A percentile compares a stretch with the other conserved stretches of the same genome.
These are phyloP conservation scores for Madurella fahalii DNA, from an alignment of 2,329 filamentous ascomycete genomes.

Conservation along the genomic window DNA sequence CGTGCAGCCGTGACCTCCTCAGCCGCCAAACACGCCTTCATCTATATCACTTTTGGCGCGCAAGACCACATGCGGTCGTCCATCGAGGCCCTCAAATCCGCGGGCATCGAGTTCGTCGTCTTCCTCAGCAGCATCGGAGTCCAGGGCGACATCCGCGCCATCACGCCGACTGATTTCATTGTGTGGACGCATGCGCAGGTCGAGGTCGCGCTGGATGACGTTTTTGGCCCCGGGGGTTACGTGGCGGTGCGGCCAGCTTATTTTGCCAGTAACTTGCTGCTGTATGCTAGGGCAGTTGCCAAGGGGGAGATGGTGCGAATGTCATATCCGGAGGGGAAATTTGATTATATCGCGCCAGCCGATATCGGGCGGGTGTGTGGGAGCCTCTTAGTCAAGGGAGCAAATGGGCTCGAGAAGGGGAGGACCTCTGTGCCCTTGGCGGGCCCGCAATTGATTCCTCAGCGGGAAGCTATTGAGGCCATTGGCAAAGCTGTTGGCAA, in stretches of 20 bases:
- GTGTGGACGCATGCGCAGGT: conserved; percentile 40
- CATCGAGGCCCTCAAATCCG: conserved; percentile 40
- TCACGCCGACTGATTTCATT: conserved; percentile 33
- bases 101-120: conserved; percentile 41
- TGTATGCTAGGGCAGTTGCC: background rate
- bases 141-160: conserved; percentile 24
- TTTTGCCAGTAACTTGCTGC: conserved; percentile 41
- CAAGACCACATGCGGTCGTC: conserved; percentile 38
- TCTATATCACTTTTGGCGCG: conserved; percentile 37
- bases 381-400: too few relatives aligned
- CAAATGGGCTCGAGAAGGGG: too few relatives aligned
- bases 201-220: conserved; percentile 39
- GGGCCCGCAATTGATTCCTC: background rate
- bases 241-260: conserved; percentile 39
- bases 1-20: conserved; percentile 37
- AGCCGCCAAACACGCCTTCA: conserved; percentile 44
- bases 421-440: background rate
- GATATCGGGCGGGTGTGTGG: too few relatives aligned
- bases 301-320: background rate
- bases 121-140: conserved; percentile 42
- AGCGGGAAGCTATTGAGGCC: background rate
- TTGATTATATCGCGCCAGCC: too few relatives aligned
- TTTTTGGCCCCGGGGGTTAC: conserved; percentile 36
- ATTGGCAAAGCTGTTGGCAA: background rate
- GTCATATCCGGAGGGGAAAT: too few relatives aligned